These are phyloP conservation scores for Pascua guehoae DNA, from an alignment of 1,284 basidiomycete genomes.

Conservation along the genomic window DNA sequence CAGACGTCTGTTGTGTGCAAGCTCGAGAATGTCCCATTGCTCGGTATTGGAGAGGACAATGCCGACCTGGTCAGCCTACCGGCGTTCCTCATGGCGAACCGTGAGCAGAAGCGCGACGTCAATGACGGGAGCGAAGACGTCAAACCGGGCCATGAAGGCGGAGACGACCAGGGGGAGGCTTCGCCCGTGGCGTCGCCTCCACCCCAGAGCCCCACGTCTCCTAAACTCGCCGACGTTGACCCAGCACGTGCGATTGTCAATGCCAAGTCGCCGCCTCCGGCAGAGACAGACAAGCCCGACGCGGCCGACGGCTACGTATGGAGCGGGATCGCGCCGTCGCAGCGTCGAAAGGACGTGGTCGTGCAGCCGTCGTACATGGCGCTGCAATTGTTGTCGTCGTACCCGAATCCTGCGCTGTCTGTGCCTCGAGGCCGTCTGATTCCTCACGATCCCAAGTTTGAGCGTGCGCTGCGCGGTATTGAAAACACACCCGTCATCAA, in stretches of 20 bases:
- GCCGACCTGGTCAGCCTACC: slow-evolving; percentile 68
- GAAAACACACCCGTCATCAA: slow-evolving; percentile 93
- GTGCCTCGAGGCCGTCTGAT: slow-evolving; percentile 48
- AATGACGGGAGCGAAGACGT: background rate
- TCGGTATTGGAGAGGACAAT: slow-evolving; percentile 74
- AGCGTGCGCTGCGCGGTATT: slow-evolving; percentile 66
- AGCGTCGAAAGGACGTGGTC: slow-evolving; percentile 74
- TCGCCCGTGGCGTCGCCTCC: too few species aligned
- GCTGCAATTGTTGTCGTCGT: slow-evolving; percentile 74
- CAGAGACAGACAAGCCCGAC: background rate
- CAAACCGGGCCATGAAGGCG: background rate
- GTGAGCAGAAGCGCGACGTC: slow-evolving; percentile 44
- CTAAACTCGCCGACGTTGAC: background rate
- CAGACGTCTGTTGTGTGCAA: slow-evolving; percentile 79
- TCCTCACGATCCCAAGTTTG: slow-evolving; percentile 55
- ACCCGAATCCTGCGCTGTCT: slow-evolving; percentile 56
- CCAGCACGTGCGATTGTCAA: slow-evolving; percentile 6
- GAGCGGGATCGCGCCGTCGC: slow-evolving; percentile 77
- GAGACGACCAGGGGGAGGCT: background rate
- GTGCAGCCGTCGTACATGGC: slow-evolving; percentile 85
- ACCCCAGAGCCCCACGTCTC: too few species aligned
- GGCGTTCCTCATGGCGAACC: slow-evolving; percentile 69
- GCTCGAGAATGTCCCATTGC: slow-evolving; percentile 82
- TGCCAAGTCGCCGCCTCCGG: slow-evolving; percentile 3
- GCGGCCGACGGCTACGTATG: slow-evolving; percentile 61